These are phyloP conservation scores for Scheffersomyces stambukii DNA, from an alignment of 1,139 yeast genomes.

Conservation along the genomic window DNA sequence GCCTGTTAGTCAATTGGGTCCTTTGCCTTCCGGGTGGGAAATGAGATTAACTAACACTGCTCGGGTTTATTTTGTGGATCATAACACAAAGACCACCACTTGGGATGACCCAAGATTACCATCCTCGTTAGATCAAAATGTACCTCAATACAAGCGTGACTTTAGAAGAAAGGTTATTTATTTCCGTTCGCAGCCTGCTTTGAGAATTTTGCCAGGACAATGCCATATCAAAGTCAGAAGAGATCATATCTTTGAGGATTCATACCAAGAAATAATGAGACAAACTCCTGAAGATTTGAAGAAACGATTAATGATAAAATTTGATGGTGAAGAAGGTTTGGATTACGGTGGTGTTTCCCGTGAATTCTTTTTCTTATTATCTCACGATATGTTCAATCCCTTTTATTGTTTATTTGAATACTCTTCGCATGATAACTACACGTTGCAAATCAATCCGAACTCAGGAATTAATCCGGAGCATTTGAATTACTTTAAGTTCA, in stretches of 20 bases:
- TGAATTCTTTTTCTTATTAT: conserved; percentile 91
- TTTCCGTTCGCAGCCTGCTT: conserved; percentile 97
- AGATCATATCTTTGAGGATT: conserved; percentile 94
- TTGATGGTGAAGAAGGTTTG: conserved; percentile 98
- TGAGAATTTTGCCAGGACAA: conserved; percentile 96
- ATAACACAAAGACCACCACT: conserved; percentile 96
- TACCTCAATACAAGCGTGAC: conserved; percentile 98
- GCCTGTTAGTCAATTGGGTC: conserved; percentile 97
- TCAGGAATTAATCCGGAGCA: conserved; percentile 98
- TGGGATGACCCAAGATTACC: conserved; percentile 99
- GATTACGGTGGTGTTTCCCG: conserved; percentile 99
- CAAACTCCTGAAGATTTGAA: conserved; percentile 97
- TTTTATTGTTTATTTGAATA: conserved; percentile 95
- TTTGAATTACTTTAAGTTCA: conserved; percentile 93
- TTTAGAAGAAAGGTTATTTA: conserved; percentile 95
- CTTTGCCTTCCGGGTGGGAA: conserved; percentile 99
- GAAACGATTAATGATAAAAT: conserved; percentile 95
- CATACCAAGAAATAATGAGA: conserved; percentile 97
- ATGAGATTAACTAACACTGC: conserved; percentile 99
- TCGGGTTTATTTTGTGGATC: conserved; percentile 96
- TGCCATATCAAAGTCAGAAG: conserved; percentile 97
- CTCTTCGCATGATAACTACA: conserved; percentile 96
- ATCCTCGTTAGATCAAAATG: conserved; percentile 93
- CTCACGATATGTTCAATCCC: conserved; percentile 99
- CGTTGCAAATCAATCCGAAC: conserved; percentile 95